Evolutionary conservation across 306 rosid genomes (phyloP), one percentile per base, ranked within the genome.

Genomic region (Glycyrrhiza uralensis): DNA sequence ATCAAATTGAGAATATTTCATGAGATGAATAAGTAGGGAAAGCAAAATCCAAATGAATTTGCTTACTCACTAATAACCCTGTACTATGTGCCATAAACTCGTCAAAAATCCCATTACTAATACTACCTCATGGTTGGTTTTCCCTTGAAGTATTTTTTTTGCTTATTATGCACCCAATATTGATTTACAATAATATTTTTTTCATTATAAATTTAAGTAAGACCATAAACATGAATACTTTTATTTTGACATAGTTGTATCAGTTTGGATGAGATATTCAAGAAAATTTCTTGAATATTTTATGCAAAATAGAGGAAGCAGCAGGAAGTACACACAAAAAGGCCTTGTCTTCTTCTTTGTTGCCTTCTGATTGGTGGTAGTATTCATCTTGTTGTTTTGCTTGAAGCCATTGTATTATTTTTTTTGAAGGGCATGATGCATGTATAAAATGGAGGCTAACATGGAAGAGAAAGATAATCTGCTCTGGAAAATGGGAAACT

Each of bases 281-380:
- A 44, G 51, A 67, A 67, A 56, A 5, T 20, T 28, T 41, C 6
- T 66, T 35, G 29, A 66, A 72, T 65, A 54, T 55, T 55, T 46
- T 12, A 72, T 33, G n/a, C 28, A 33, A 19, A 62, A 70, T 51
- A 23, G 47, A 50, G 19, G 47, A 50, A 56, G 10, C 50, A 77
- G 4, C 22, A 47, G 17, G n/a, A 71, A 79, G 51, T 17, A 66
- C 66, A 66, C 28, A 72, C n/a, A n/a, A n/a, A 65, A 36, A 72
- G 78, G 82, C 74, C 9, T 56, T 67, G 97, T 81, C 88, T 73
- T 85, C 44, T 36, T 56, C 38, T 54, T 78, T 85, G 88, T 86
- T 86, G 78, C 45, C 67, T 83, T 83, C 82, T 83, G 79, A 57
- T n/a, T n/a, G n/a, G 3, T 84, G 89, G 83, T 71, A 42, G 62